phyloP scores from a whole-genome alignment of 306 rosid species.

The Herpetospermum pedunculosum region DNA sequence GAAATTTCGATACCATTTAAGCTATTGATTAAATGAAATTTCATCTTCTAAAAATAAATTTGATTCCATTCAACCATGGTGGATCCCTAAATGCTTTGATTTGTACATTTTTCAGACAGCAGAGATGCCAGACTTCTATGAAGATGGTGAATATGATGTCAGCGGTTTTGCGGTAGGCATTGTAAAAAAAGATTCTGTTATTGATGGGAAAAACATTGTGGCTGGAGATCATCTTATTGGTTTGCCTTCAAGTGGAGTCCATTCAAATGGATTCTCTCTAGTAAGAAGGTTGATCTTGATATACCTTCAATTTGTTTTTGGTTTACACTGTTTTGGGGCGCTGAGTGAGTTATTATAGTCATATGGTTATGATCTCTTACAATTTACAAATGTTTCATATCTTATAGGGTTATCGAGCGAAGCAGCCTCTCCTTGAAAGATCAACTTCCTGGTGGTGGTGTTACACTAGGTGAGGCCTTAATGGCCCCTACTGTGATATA shows the following conservation, averaged over 20 bases:
- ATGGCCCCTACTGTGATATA: slow-evolving; percentile 81
- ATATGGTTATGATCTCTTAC: too few relatives aligned
- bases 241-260: slow-evolving; percentile 87
- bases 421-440: slow-evolving; percentile 62
- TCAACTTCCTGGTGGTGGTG: slow-evolving; percentile 47
- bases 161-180: slow-evolving; percentile 91
- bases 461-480: slow-evolving; percentile 69
- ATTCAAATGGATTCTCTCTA: slow-evolving; percentile 88
- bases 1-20: background rate
- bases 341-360: too few relatives aligned
- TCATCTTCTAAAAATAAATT: too few relatives aligned
- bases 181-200: slow-evolving; percentile 62
- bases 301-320: background rate
- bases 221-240: slow-evolving; percentile 78
- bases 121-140: slow-evolving; percentile 94
- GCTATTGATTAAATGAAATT: too few relatives aligned
- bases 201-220: slow-evolving; percentile 56
- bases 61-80: background rate
- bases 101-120: slow-evolving; percentile 57
- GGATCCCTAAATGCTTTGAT: background rate
- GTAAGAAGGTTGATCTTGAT: slow-evolving; percentile 60
- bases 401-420: slow-evolving; percentile 50
- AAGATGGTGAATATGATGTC: slow-evolving; percentile 81
- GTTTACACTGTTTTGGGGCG: too few relatives aligned
- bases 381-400: too few relatives aligned